A percentile compares a stretch with the other conserved stretches of the same genome.
Conservation (phyloP, 495 filamentous ascomycete genomes). For the Penicillium angulare region DNA sequence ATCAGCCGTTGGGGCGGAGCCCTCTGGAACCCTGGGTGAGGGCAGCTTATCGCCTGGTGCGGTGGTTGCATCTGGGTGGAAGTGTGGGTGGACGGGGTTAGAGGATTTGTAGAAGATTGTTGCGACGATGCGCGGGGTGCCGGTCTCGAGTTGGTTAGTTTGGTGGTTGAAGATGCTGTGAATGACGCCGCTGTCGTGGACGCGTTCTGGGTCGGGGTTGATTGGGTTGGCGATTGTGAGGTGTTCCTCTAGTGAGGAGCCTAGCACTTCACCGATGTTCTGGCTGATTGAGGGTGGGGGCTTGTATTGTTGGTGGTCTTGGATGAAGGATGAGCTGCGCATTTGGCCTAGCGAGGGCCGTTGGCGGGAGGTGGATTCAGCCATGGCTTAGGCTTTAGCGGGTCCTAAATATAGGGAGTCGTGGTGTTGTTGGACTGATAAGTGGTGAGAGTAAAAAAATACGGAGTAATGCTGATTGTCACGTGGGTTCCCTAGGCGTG, state of each 20-base stretch:
- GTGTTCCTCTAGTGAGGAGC: conserved; percentile 20
- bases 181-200: conserved; percentile 44
- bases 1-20: conserved; percentile 62
- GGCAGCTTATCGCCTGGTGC: conserved; percentile 34
- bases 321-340: conserved; percentile 67
- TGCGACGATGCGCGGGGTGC: conserved; percentile 42
- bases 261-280: conserved; percentile 45
- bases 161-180: conserved; percentile 46
- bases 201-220: conserved; percentile 42
- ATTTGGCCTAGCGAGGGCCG: conserved; percentile 49
- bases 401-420: not conserved
- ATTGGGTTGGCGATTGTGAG: conserved; percentile 39
- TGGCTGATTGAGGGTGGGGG: conserved; percentile 46
- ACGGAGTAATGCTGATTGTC: not conserved
- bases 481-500: not conserved
- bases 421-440: not conserved
- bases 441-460: not conserved
- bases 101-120: conserved; percentile 49
- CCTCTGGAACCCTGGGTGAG: conserved; percentile 39
- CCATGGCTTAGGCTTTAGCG: conserved; percentile 26
- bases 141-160: conserved; percentile 34
- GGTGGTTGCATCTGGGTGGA: conserved; percentile 37
- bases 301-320: conserved; percentile 74
- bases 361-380: conserved; percentile 29
- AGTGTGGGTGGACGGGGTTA: conserved; percentile 41